Conservation (phyloP, 805 yeast species). For the Zygoascus flipseniorum region DNA sequence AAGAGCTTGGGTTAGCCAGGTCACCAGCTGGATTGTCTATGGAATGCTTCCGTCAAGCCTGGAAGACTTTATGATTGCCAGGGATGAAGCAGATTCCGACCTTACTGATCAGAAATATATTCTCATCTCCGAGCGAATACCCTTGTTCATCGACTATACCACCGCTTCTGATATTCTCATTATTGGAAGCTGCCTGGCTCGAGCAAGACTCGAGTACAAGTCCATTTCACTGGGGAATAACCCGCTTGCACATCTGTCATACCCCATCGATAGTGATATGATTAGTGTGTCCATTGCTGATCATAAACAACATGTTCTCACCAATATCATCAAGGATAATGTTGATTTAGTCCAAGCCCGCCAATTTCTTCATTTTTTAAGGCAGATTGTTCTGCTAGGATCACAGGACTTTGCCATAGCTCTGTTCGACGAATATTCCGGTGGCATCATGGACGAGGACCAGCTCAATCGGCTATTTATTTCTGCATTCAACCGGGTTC, state of each 20-base stretch:
- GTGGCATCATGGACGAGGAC: background rate
- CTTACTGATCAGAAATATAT: background rate
- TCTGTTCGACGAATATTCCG: background rate
- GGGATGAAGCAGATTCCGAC: conserved; percentile 4
- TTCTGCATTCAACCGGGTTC: background rate
- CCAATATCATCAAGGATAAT: conserved; percentile 8
- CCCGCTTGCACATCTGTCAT: background rate
- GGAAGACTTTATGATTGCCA: conserved; percentile 14
- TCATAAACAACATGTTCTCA: conserved; percentile 7
- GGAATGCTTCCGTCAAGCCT: conserved; percentile 9
- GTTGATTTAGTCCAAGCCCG: conserved; percentile 4
- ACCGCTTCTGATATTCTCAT: conserved; percentile 12
- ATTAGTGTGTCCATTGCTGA: conserved; percentile 3
- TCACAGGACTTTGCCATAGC: conserved; percentile 11
- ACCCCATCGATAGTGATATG: conserved; percentile 8
- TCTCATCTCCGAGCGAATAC: conserved; percentile 2
- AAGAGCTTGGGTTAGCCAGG: conserved; percentile 14
- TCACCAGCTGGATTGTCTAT: conserved; percentile 16
- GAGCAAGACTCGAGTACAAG: background rate
- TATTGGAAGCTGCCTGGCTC: conserved; percentile 11
- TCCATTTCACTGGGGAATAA: background rate
- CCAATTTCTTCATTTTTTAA: conserved; percentile 10
- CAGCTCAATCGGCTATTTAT: background rate
- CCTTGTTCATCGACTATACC: conserved; percentile 3
- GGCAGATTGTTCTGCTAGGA: conserved; percentile 12